These are phyloP conservation scores for Daucus carota DNA, from an alignment of 129 eudicot genomes.

Conservation along the genomic window DNA sequence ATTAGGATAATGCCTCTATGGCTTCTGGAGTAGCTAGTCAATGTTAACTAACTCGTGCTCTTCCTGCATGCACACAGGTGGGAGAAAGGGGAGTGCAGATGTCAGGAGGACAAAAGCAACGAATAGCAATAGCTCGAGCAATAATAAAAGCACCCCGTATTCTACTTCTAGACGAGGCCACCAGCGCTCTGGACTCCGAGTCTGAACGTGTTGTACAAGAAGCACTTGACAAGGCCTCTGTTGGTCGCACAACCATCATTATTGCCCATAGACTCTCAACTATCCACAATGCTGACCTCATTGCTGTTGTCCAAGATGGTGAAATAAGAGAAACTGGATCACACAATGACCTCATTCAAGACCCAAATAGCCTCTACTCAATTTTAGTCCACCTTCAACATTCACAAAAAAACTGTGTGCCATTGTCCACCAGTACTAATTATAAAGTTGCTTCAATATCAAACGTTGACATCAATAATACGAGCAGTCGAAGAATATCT, in stretches of 20 bases:
- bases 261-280: slow-evolving; percentile 94
- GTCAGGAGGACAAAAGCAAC: slow-evolving; percentile 97
- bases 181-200: slow-evolving; percentile 85
- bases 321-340: slow-evolving; percentile 62
- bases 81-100: slow-evolving; percentile 90
- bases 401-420: slow-evolving; percentile 23
- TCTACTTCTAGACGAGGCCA: slow-evolving; percentile 91
- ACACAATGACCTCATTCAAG: slow-evolving; percentile 52
- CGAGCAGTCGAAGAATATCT: slow-evolving; percentile 52
- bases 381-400: slow-evolving; percentile 62
- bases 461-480: slow-evolving; percentile 21
- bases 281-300: slow-evolving; percentile 61
- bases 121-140: slow-evolving; percentile 89
- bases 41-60: neutral
- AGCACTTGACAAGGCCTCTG: slow-evolving; percentile 69
- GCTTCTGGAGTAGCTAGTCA: neutral
- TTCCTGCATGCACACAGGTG: slow-evolving; percentile 34
- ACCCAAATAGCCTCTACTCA: slow-evolving; percentile 53
- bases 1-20: neutral
- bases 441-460: slow-evolving; percentile 9
- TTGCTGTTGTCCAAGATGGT: slow-evolving; percentile 63
- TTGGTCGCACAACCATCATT: slow-evolving; percentile 74
- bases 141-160: slow-evolving; percentile 74
- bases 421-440: neutral
- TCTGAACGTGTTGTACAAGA: slow-evolving; percentile 79